Conservation (phyloP, 371 early-diverging fungal species). For the Lichtheimia ornata region DNA sequence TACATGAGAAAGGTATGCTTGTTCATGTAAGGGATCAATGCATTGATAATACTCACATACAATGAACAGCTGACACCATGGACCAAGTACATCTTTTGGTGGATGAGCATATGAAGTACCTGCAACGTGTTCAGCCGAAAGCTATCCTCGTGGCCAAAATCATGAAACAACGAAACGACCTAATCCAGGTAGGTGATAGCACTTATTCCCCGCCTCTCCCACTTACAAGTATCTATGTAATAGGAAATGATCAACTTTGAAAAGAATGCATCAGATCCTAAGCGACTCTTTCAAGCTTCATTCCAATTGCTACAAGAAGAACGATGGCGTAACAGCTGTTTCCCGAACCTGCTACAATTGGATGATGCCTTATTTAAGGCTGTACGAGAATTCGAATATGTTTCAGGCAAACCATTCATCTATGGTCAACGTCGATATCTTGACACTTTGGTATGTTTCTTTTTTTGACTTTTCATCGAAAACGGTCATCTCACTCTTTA, state of each 20-base stretch:
- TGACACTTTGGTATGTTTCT: conserved; percentile 40
- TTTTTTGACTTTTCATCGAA: not conserved
- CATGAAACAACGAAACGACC: conserved; percentile 59
- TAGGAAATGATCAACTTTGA: conserved; percentile 87
- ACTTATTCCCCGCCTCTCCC: not conserved
- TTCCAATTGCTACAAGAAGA: conserved; percentile 88
- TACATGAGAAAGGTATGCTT: conserved; percentile 47
- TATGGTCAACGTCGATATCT: conserved; percentile 52
- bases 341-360: conserved; percentile 76
- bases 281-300: conserved; percentile 77
- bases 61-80: conserved; percentile 35
- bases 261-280: conserved; percentile 83
- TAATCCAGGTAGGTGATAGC: conserved; percentile 51
- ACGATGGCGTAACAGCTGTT: conserved; percentile 83
- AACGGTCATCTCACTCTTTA: conserved; percentile 5
- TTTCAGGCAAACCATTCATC: conserved; percentile 58
- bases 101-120: conserved; percentile 38
- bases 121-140: conserved; percentile 43
- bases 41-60: conserved; percentile 8
- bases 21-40: too few species aligned
- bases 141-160: conserved; percentile 44
- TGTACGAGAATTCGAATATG: conserved; percentile 53
- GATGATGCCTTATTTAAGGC: conserved; percentile 68
- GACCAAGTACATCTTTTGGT: conserved; percentile 33
- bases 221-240: not conserved